These are phyloP conservation scores for Russula vinacea DNA, from an alignment of 768 basidiomycete species.

Conservation along the genomic window DNA sequence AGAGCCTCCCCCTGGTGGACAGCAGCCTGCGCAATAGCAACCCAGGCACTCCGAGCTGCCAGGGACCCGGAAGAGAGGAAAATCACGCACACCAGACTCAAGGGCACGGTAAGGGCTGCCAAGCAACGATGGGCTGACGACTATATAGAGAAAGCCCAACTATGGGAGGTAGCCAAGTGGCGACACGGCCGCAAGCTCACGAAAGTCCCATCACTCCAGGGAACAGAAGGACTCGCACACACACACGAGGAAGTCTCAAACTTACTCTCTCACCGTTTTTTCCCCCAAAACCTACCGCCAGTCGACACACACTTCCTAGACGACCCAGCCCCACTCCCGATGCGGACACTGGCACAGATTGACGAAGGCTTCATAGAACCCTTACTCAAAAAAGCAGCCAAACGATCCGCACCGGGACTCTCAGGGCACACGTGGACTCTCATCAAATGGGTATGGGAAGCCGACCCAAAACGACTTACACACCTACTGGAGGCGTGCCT, in stretches of 20 bases:
- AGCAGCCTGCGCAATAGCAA: background rate
- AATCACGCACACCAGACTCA: background rate
- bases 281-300: background rate
- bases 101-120: background rate
- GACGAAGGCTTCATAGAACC: background rate
- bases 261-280: background rate
- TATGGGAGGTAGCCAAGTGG: background rate
- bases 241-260: background rate
- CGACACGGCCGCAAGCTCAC: background rate
- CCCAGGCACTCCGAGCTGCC: background rate
- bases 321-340: background rate
- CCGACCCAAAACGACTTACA: background rate
- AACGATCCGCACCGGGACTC: background rate
- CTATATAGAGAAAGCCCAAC: background rate
- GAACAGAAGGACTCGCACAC: background rate
- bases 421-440: background rate
- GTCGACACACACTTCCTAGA: background rate
- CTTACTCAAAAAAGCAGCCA: background rate
- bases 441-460: background rate
- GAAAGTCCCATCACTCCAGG: background rate
- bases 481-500: too few relatives aligned
- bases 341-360: background rate
- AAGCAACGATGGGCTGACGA: background rate
- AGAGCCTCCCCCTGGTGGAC: background rate
- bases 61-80: background rate